Conservation (phyloP, 2,329 filamentous ascomycete genomes). For the Tolypocladium guangdongense region DNA sequence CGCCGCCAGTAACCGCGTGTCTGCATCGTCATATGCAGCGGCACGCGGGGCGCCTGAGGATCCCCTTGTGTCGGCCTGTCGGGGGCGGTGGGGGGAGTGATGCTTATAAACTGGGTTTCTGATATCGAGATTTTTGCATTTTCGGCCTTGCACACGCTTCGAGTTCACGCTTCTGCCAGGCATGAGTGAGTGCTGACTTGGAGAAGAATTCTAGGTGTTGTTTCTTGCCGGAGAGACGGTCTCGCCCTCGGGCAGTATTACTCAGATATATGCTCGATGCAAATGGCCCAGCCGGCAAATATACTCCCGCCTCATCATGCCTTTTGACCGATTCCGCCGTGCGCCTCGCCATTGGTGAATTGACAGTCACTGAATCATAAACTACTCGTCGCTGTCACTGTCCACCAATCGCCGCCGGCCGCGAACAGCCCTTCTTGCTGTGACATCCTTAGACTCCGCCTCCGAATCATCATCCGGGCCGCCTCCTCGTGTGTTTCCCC, state of each 20-base stretch:
- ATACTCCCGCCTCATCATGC: not conserved
- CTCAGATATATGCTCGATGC: not conserved
- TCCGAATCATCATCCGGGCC: conserved; percentile 6
- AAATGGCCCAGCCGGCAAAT: conserved; percentile 9
- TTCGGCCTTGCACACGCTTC: conserved; percentile 1
- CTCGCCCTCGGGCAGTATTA: not conserved
- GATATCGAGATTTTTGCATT: conserved; percentile 20
- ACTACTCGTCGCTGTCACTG: conserved; percentile 18
- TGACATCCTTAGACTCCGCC: conserved; percentile 8
- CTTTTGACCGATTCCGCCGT: not conserved
- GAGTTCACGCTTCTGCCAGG: not conserved
- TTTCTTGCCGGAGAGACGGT: not conserved
- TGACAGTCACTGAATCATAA: not conserved
- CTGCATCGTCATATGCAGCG: conserved; percentile 24
- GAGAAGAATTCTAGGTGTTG: not conserved
- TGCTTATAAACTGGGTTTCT: conserved; percentile 37
- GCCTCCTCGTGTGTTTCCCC: conserved; percentile 1
- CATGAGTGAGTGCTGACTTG: conserved; percentile 3
- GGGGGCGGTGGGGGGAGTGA: conserved; percentile 26
- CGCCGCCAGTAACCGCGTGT: conserved; percentile 7
- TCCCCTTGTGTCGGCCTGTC: conserved; percentile 13
- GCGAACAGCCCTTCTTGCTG: conserved; percentile 10
- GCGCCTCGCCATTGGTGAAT: not conserved
- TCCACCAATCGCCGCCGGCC: conserved; percentile 17
- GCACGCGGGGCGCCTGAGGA: conserved; percentile 6